These are phyloP conservation scores for Acarospora socialis DNA, from an alignment of 2,329 filamentous ascomycete genomes.

Conservation along the genomic window DNA sequence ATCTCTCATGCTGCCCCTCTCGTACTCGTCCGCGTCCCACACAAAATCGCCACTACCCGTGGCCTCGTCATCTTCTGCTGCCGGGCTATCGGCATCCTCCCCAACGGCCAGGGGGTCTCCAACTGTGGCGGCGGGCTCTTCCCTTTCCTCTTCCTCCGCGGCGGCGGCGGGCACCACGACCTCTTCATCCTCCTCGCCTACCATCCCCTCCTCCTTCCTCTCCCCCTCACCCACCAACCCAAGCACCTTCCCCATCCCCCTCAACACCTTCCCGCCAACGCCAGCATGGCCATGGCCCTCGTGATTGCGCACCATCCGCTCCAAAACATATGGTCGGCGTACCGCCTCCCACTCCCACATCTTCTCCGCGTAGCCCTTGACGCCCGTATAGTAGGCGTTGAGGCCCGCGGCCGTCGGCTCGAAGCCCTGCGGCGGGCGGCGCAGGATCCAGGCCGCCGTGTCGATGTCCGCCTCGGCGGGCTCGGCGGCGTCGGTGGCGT, in stretches of 20 bases:
- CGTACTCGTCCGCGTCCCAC: no score
- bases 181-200: neutral
- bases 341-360: slow-evolving; percentile 33
- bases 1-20: no score
- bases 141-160: slow-evolving; percentile 22
- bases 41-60: no score
- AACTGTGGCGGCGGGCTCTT: slow-evolving; percentile 19
- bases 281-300: no score
- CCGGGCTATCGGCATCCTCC: no score
- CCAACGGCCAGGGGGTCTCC: no score
- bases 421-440: slow-evolving; percentile 43
- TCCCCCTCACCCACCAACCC: neutral
- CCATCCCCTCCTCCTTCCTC: neutral
- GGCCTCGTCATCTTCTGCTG: no score
- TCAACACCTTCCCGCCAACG: slow-evolving; percentile 31
- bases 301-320: no score
- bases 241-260: slow-evolving; percentile 20
- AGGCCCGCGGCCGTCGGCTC: slow-evolving; percentile 41
- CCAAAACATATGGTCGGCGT: slow-evolving; percentile 21
- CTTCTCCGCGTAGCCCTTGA: slow-evolving; percentile 40
- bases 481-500: slow-evolving; percentile 39
- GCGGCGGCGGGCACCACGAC: slow-evolving; percentile 18
- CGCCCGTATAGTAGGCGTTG: slow-evolving; percentile 48
- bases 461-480: no score
- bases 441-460: no score